Base-by-base conservation (phyloP, 345 rosid genomes). In the Reutealis trisperma region DNA sequence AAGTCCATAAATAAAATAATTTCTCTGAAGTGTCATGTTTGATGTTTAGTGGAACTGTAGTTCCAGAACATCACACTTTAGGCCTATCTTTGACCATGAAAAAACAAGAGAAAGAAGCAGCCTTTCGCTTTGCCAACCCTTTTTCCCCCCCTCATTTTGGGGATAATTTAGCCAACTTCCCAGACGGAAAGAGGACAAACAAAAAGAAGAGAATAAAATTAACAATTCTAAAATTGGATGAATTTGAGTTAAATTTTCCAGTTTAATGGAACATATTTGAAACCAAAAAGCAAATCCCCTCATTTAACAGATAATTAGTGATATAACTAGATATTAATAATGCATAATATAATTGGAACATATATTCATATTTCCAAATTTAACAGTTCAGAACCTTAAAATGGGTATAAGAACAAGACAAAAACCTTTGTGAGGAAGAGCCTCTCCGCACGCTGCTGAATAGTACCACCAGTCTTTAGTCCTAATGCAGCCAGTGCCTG, bases 361-460 rank as follows among this genome's bases (percentile, higher is more conserved):
- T 49, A 45, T 16, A 19, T 11, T 2, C 55, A 18, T 19, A 30
- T 63, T 44, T 63, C 27, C 45, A 47, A 61, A 12, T 55, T 49
- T n/a, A 41, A 37, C 6, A 18, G 19, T 16, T 54, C n/a, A 58
- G 5, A 14, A 41, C 41, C 70, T 9, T 15, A 24, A 13, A 22
- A 54, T 13, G 22, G 32, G 32, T 57, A 51, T 57, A 63, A 22
- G 64, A 73, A 21, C 47, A 22, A 41, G 64, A 41, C 61, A 25
- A 37, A 15, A 63, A 94, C 97, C 99, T 96, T 94, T 27, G 94
- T 90, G 68, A 94, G 92, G 84, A 96, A 90, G 76, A 96, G 95
- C 88, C 98, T 89, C 87, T 94, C 97, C 1, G 96, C 98, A 61
- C 97, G 94, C 85, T 91, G 97, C 86, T 90, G 91, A 63, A 84